phyloP scores from a whole-genome alignment of 257 asterid species.

The Rehmannia glutinosa region DNA sequence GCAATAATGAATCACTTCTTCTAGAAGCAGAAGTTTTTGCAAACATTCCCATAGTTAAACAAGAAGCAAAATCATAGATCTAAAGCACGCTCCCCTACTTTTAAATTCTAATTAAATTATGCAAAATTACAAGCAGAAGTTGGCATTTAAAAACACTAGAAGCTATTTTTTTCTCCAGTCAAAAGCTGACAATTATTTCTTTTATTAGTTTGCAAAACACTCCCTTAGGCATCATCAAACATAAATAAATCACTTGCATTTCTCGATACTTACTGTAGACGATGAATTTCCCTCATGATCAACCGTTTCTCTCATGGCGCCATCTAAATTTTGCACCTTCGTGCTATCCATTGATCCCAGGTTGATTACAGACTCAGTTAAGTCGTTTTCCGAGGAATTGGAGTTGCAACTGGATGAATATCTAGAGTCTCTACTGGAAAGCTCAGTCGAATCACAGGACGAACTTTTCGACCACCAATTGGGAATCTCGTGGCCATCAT shows the following conservation, averaged over 20 bases:
- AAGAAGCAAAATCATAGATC: no score
- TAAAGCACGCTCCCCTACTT: no score
- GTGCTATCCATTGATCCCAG: slow-evolving; percentile 23
- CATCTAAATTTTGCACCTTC: no score
- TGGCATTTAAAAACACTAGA: no score
- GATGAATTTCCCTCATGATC: slow-evolving; percentile 13
- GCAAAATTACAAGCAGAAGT: no score
- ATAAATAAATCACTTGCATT: no score
- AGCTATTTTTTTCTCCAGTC: not conserved
- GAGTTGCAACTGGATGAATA: slow-evolving; percentile 17
- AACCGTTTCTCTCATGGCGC: slow-evolving; percentile 6
- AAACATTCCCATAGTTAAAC: not conserved
- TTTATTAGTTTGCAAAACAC: no score
- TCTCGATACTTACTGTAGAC: slow-evolving; percentile 29
- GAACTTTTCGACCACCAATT: not conserved
- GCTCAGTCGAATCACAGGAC: slow-evolving; percentile 3
- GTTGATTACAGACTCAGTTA: not conserved
- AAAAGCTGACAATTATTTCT: no score
- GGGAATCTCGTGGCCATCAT: not conserved
- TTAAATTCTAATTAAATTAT: no score
- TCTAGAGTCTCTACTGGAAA: slow-evolving; percentile 13
- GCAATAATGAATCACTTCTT: no score
- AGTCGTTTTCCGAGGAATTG: slow-evolving; percentile 19
- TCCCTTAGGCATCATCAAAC: not conserved
- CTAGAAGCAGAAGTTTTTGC: no score